Evolutionary conservation across 1,284 basidiomycete species (phyloP).

Genomic region (Leccinum pachyderme): DNA sequence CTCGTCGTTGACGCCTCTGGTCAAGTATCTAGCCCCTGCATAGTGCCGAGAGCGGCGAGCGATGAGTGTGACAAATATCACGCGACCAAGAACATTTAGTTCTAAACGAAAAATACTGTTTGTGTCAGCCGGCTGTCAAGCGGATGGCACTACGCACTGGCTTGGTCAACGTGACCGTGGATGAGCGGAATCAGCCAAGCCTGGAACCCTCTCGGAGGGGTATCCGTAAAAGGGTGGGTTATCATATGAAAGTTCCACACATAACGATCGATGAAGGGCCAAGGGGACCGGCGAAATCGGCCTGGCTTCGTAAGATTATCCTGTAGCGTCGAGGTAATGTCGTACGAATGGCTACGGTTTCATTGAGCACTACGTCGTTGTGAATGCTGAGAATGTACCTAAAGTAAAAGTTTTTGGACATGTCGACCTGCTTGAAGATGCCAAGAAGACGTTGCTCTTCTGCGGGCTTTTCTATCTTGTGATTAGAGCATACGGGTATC

Average conservation of each 20-base stretch:
- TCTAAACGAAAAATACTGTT: constrained; percentile 50
- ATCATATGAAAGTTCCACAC: constrained; percentile 97
- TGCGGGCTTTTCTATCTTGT: constrained; percentile 77
- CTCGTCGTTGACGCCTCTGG: constrained; percentile 92
- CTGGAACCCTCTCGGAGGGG: constrained; percentile 31
- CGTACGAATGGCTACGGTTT: constrained; percentile 83
- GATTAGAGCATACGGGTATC: constrained; percentile 68
- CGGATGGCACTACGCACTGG: constrained; percentile 61
- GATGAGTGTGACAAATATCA: constrained; percentile 92
- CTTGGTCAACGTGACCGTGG: constrained; percentile 97
- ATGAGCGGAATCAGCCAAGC: constrained; percentile 91
- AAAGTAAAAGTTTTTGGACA: constrained; percentile 99
- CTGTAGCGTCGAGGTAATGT: constrained; percentile 93
- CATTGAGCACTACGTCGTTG: constrained; percentile 2
- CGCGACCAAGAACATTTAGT: constrained; percentile 85
- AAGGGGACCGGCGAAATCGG: constrained; percentile 43
- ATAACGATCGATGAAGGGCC: constrained; percentile 85
- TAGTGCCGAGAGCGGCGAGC: constrained; percentile 93
- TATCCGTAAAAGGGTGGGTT: constrained; percentile 56
- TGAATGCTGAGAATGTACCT: constrained; percentile 51
- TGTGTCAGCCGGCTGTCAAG: neutral
- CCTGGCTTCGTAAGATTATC: constrained; percentile 77
- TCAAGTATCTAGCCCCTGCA: constrained; percentile 94
- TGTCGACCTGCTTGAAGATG: constrained; percentile 96
- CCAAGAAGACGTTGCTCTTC: constrained; percentile 86